Conservation (phyloP, 139 green algal species). For the Auxenochlorella pyrenoidosa region DNA sequence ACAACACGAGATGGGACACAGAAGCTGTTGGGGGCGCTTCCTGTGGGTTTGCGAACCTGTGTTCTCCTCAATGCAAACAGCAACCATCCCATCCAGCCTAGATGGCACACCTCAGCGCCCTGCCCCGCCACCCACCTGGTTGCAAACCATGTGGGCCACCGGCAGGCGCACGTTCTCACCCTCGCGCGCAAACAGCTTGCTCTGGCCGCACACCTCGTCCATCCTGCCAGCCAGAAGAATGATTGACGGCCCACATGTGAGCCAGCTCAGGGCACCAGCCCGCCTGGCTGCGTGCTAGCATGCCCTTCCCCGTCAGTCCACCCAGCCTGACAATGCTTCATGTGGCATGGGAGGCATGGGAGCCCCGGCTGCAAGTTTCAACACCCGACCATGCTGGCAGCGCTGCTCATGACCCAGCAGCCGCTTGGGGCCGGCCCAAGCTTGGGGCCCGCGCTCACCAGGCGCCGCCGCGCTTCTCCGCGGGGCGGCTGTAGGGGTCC, state of each 20-base stretch:
- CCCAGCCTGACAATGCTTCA: no score
- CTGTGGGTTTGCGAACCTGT: not conserved
- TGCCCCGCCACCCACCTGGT: slow-evolving; percentile 45
- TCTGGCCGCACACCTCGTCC: slow-evolving; percentile 85
- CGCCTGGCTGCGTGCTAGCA: no score
- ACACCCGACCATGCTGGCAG: no score
- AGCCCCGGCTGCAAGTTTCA: no score
- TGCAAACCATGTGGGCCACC: slow-evolving; percentile 97
- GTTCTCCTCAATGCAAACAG: no score
- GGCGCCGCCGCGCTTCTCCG: slow-evolving; percentile 95
- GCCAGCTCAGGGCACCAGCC: not conserved
- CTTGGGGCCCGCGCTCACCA: slow-evolving; percentile 74
- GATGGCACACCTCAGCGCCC: no score
- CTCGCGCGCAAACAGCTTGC: slow-evolving; percentile 56
- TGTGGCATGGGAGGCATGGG: no score
- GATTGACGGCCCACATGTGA: not conserved
- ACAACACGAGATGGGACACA: slow-evolving; percentile 12
- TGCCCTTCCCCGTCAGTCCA: no score
- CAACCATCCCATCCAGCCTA: no score
- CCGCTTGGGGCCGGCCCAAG: no score
- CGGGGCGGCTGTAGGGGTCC: slow-evolving; percentile 62
- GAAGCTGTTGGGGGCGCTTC: not conserved
- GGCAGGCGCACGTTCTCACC: slow-evolving; percentile 83
- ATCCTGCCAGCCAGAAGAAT: slow-evolving; percentile 60
- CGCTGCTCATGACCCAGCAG: no score